Conservation (phyloP, 2,329 filamentous ascomycete species). For the Tolypocladium sp. region DNA sequence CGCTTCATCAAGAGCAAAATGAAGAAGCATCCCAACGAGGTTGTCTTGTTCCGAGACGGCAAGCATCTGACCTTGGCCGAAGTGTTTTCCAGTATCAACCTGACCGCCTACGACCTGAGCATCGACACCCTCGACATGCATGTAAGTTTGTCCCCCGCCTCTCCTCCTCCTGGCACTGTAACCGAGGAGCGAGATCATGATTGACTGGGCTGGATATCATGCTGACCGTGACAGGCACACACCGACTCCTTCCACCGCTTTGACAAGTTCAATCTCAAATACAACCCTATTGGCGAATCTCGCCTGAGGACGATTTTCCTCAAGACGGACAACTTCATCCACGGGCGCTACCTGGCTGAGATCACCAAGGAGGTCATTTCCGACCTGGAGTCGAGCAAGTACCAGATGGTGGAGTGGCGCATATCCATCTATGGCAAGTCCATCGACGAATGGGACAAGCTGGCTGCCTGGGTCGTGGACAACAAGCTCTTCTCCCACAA, state of each 20-base stretch:
- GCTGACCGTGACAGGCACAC: constrained; percentile 54
- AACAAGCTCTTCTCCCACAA: constrained; percentile 98
- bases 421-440: constrained; percentile 94
- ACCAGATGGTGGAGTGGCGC: constrained; percentile 99
- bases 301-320: constrained; percentile 94
- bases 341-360: constrained; percentile 90
- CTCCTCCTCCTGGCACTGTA: background rate
- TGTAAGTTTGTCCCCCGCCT: constrained; percentile 40
- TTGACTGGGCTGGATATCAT: background rate
- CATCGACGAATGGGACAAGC: constrained; percentile 92
- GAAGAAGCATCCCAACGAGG: constrained; percentile 94
- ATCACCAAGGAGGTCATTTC: constrained; percentile 97
- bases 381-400: constrained; percentile 96
- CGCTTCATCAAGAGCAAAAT: constrained; percentile 99
- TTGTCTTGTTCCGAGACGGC: constrained; percentile 85
- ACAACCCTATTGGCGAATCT: constrained; percentile 95
- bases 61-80: constrained; percentile 85
- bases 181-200: background rate
- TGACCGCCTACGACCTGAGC: constrained; percentile 94
- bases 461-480: constrained; percentile 94
- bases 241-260: constrained; percentile 98
- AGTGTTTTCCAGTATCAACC: constrained; percentile 94
- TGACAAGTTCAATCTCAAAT: constrained; percentile 99
- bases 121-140: constrained; percentile 99
- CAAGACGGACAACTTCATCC: constrained; percentile 97